Evolutionary conservation across 2,329 filamentous ascomycete species (phyloP), one percentile per base, ranked within the genome.

Genomic region (Aureobasidium melanogenum): DNA sequence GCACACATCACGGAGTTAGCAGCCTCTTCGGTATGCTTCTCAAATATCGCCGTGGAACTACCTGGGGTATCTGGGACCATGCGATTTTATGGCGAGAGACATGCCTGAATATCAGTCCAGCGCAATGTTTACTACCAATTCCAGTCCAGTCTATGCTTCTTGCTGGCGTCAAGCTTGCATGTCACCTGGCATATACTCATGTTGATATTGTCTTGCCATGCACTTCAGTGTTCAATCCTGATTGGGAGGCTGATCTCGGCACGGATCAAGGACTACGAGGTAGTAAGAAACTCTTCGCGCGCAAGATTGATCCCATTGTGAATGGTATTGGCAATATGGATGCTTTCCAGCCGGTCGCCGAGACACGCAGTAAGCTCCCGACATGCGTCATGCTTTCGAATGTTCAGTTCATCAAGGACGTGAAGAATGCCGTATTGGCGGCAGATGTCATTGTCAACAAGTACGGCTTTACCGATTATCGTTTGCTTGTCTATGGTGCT

Each of bases 341-440:
- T 51, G 82, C 81, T 62, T 86, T 86, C 68, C 72, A 80, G 36
- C 84, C 84, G 0, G 80, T 86, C 22, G 79, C 82, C 50, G 78
- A 83, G 60, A 83, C 85, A 66, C 80, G 80, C 56, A 81, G 83
- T 0, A 76, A 80, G 62, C 77, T 76, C 24, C 84, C 84, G 2
- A 87, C 84, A 0, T 84, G 85, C 2, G 84, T 83, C 28, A 87
- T 87, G 84, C 70, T 87, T 54, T 86, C 84, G 24, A 84, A 87
- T 64, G 77, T 83, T 3, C 81, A 81, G 70, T 80, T 80, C 63
- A 73, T 73, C 64, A 87, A 87, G 69, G 84, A 86, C 64, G 84
- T 87, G 71, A 86, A 86, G 70, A 85, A 80, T 2, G 84, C 84
- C 3, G 78, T 87, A 26, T 74, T 86, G 5, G 83, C 84, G 7